Percentiles rank a stretch among this genome's conserved stretches.
Conservation (phyloP, 2,329 filamentous ascomycete genomes). For the Nannizziopsis barbatae region DNA sequence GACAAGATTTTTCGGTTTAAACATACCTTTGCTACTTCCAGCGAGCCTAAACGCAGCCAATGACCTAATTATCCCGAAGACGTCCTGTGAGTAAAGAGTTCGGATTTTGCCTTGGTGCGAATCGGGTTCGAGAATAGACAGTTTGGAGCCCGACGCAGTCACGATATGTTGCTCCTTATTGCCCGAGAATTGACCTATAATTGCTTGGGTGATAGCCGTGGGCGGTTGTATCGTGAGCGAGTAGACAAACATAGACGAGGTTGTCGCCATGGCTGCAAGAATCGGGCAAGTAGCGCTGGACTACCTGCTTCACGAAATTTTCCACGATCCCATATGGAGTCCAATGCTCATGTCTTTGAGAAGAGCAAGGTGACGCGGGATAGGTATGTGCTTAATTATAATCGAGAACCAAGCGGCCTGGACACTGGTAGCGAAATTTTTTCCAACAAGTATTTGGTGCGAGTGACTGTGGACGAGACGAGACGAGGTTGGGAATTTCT, state of each 20-base stretch:
- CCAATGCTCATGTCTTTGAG: background rate
- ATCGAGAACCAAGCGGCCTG: background rate
- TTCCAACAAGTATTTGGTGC: background rate
- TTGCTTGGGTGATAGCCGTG: slow-evolving; percentile 77
- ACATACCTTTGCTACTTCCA: slow-evolving; percentile 89
- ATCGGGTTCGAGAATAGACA: slow-evolving; percentile 79
- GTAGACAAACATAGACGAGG: slow-evolving; percentile 97
- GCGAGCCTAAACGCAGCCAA: slow-evolving; percentile 84
- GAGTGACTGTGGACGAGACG: background rate
- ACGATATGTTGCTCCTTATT: slow-evolving; percentile 97
- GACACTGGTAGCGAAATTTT: background rate
- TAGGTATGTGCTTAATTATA: background rate
- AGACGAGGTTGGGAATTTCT: slow-evolving; percentile 7
- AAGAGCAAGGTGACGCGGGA: background rate
- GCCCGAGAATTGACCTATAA: slow-evolving; percentile 88
- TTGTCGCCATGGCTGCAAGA: slow-evolving; percentile 69
- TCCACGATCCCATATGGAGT: slow-evolving; percentile 2
- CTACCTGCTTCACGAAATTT: slow-evolving; percentile 7
- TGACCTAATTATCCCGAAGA: slow-evolving; percentile 88
- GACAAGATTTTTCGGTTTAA: slow-evolving; percentile 9
- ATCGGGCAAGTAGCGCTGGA: slow-evolving; percentile 16
- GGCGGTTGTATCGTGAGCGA: slow-evolving; percentile 90
- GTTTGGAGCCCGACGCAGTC: slow-evolving; percentile 78
- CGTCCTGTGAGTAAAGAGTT: slow-evolving; percentile 78
- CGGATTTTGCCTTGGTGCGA: slow-evolving; percentile 74